Percentiles rank a stretch among this genome's conserved stretches.
phyloP scores from a whole-genome alignment of 176 grass and related monocot species.

The Phyllostachys edulis region DNA sequence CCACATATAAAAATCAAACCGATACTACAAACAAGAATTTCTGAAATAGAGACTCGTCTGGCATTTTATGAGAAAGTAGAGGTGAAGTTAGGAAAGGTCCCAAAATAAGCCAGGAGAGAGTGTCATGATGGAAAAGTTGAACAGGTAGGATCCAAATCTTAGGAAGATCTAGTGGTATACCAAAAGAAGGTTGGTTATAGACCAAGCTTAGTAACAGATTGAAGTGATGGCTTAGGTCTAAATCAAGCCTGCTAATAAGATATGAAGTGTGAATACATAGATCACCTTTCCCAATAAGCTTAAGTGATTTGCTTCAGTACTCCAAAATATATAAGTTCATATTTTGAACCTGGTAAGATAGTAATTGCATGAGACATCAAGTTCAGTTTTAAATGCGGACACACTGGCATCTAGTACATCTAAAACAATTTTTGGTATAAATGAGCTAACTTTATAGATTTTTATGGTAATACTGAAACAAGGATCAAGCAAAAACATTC shows the following conservation, averaged over 20 bases:
- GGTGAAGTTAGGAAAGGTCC: background rate
- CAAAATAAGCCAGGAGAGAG: conserved; percentile 2
- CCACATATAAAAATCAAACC: conserved; percentile 2
- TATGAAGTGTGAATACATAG: conserved; percentile 17
- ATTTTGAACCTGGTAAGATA: background rate
- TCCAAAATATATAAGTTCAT: background rate
- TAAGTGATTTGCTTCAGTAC: background rate
- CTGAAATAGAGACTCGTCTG: background rate
- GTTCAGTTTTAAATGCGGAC: background rate
- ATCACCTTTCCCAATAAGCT: background rate
- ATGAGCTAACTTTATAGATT: background rate
- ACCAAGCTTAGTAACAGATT: conserved; percentile 1
- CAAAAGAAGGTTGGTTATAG: background rate
- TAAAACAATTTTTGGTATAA: background rate
- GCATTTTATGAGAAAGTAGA: conserved; percentile 8
- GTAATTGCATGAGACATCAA: background rate
- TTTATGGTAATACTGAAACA: background rate
- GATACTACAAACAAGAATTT: background rate
- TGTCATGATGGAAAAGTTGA: background rate
- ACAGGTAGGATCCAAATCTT: background rate
- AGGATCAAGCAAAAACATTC: background rate
- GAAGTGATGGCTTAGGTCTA: background rate
- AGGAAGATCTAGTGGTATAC: background rate
- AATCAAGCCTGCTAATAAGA: conserved; percentile 22
- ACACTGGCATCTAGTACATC: background rate